phyloP scores from a whole-genome alignment of 305 asterid species.

The Vinca major region DNA sequence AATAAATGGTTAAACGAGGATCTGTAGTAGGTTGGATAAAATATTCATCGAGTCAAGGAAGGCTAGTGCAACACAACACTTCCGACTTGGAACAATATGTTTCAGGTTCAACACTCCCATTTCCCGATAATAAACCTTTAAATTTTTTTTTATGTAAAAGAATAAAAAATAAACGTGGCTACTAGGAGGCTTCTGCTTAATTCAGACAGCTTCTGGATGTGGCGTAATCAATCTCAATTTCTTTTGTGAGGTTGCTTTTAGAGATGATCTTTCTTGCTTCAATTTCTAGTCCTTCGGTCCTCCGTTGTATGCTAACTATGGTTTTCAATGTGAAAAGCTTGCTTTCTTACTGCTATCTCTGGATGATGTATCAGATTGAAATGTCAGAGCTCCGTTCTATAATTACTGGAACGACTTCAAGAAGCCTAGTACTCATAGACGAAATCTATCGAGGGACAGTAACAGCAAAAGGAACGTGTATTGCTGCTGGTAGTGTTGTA shows the following conservation, averaged over 20 bases:
- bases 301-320: not conserved
- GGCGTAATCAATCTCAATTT: not conserved
- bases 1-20: not conserved
- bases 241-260: not conserved
- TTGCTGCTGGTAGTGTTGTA: conserved; percentile 94
- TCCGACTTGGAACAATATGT: too few relatives aligned
- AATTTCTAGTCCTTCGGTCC: not conserved
- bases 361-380: conserved; percentile 55
- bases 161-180: too few relatives aligned
- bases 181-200: too few relatives aligned
- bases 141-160: too few relatives aligned
- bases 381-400: conserved; percentile 94
- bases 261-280: not conserved
- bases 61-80: too few relatives aligned
- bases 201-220: too few relatives aligned
- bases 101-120: too few relatives aligned
- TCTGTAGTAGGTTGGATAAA: not conserved
- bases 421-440: conserved; percentile 84
- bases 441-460: conserved; percentile 99
- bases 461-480: conserved; percentile 95
- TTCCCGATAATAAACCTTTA: too few relatives aligned
- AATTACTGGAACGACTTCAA: conserved; percentile 60
- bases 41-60: not conserved
- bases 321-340: not conserved
- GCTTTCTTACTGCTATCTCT: conserved; percentile 1